phyloP scores from a whole-genome alignment of 495 filamentous ascomycete species.

The Annulohypoxylon maeteangense region DNA sequence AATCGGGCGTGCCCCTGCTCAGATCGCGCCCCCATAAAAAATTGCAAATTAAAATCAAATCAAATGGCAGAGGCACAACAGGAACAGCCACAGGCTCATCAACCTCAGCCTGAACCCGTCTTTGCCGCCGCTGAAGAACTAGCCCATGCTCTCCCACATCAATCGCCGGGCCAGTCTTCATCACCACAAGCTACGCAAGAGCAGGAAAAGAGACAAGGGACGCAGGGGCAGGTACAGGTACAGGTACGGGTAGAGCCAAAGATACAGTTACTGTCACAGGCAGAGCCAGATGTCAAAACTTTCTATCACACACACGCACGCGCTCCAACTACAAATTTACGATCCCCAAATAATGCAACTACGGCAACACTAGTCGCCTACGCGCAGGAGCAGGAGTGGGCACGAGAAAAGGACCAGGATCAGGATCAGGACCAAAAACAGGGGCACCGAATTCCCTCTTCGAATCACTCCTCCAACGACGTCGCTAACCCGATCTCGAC shows the following conservation, averaged over 20 bases:
- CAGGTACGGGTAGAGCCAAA: conserved; percentile 34
- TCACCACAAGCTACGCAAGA: conserved; percentile 43
- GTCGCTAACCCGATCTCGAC: conserved; percentile 18
- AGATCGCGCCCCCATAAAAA: conserved; percentile 50
- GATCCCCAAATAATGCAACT: conserved; percentile 35
- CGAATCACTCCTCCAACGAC: conserved; percentile 37
- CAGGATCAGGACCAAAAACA: conserved; percentile 30
- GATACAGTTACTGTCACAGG: conserved; percentile 13
- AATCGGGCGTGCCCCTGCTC: conserved; percentile 50
- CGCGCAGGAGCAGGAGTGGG: conserved; percentile 45
- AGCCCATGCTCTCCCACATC: conserved; percentile 49
- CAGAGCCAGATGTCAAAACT: conserved; percentile 23
- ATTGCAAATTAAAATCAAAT: conserved; percentile 54
- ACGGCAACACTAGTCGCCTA: conserved; percentile 33
- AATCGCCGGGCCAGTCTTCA: conserved; percentile 38
- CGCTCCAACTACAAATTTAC: conserved; percentile 31
- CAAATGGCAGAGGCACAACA: conserved; percentile 52
- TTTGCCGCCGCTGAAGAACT: conserved; percentile 50
- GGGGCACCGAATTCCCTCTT: conserved; percentile 20
- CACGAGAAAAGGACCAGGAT: conserved; percentile 40
- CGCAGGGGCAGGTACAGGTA: conserved; percentile 43
- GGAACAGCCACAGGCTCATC: conserved; percentile 52
- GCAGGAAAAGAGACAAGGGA: conserved; percentile 43
- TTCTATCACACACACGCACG: conserved; percentile 31
- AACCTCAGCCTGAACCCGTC: conserved; percentile 53